A percentile compares a stretch with the other conserved stretches of the same genome.
Evolutionary conservation across 306 rosid species (phyloP).

Genomic region (Mimosa bimucronata): DNA sequence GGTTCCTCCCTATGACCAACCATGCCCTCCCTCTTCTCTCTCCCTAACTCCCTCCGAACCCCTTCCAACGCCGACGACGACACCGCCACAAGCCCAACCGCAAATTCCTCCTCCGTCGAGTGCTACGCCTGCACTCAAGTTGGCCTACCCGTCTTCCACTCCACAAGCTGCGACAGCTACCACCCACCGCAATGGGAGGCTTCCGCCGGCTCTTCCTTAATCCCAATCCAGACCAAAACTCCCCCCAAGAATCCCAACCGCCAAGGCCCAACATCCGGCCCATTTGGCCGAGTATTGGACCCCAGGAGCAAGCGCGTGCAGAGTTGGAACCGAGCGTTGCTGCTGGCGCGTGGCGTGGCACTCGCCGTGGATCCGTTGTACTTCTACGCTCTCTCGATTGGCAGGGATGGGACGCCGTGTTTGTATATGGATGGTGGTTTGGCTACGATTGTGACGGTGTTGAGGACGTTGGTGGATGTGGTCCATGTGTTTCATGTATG

Average conservation of each 20-base stretch:
- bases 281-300: constrained; percentile 67
- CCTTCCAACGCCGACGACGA: constrained; percentile 32
- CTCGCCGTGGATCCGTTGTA: constrained; percentile 88
- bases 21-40: constrained; percentile 75
- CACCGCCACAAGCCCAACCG: constrained; percentile 2
- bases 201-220: constrained; percentile 75
- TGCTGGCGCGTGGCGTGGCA: constrained; percentile 86
- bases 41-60: constrained; percentile 58
- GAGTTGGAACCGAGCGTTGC: constrained; percentile 75
- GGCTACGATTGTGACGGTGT: constrained; percentile 75
- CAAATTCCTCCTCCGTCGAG: constrained; percentile 46
- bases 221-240: constrained; percentile 63
- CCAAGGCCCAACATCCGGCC: constrained; percentile 33
- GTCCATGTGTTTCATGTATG: constrained; percentile 78
- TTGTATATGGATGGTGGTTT: constrained; percentile 87
- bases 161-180: constrained; percentile 79
- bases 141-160: constrained; percentile 88
- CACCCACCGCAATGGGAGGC: constrained; percentile 95
- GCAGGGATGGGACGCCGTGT: constrained; percentile 83
- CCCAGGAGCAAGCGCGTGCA: constrained; percentile 90
- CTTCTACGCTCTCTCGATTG: constrained; percentile 90
- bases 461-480: constrained; percentile 71
- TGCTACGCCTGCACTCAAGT: constrained; percentile 94
- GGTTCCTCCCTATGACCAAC: constrained; percentile 54
- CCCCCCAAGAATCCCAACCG: not conserved